phyloP scores from a whole-genome alignment of 2,329 filamentous ascomycete genomes.

The Xylariaceae sp. region DNA sequence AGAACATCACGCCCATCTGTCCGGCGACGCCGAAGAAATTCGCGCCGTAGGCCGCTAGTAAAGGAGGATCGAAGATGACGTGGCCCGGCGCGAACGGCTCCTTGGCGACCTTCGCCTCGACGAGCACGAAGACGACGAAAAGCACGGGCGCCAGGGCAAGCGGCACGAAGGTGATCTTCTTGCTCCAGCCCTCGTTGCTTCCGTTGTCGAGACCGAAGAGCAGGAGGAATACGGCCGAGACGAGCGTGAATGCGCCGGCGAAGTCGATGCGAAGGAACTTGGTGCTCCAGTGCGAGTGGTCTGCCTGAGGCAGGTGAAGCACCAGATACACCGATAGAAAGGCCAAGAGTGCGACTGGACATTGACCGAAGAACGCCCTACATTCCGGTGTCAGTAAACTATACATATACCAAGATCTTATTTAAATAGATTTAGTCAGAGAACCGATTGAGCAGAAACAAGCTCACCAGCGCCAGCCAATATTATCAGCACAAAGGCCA shows the following conservation, averaged over 20 bases:
- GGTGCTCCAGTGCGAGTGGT: conserved; percentile 66
- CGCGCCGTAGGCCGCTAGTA: conserved; percentile 72
- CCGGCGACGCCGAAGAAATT: conserved; percentile 76
- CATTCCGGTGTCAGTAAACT: conserved; percentile 8
- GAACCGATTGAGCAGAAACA: background rate
- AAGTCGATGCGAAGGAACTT: conserved; percentile 77
- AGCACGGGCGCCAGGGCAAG: conserved; percentile 63
- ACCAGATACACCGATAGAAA: conserved; percentile 68
- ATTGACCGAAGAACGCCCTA: conserved; percentile 75
- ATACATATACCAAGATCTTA: background rate
- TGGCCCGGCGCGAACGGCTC: conserved; percentile 79
- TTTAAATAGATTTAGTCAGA: background rate
- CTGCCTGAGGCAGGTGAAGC: conserved; percentile 65
- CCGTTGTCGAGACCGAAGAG: conserved; percentile 76
- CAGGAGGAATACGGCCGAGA: conserved; percentile 68
- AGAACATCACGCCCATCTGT: conserved; percentile 66
- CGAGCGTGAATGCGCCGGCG: conserved; percentile 70
- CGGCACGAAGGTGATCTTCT: conserved; percentile 62
- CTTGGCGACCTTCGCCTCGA: conserved; percentile 71
- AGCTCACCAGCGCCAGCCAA: conserved; percentile 54
- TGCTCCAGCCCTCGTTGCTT: conserved; percentile 73
- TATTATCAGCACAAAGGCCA: conserved; percentile 37
- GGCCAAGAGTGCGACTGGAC: conserved; percentile 71
- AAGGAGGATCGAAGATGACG: conserved; percentile 71
- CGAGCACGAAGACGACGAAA: conserved; percentile 70